phyloP scores from a whole-genome alignment of 805 yeast genomes.

The Wickerhamiella occidentalis region DNA sequence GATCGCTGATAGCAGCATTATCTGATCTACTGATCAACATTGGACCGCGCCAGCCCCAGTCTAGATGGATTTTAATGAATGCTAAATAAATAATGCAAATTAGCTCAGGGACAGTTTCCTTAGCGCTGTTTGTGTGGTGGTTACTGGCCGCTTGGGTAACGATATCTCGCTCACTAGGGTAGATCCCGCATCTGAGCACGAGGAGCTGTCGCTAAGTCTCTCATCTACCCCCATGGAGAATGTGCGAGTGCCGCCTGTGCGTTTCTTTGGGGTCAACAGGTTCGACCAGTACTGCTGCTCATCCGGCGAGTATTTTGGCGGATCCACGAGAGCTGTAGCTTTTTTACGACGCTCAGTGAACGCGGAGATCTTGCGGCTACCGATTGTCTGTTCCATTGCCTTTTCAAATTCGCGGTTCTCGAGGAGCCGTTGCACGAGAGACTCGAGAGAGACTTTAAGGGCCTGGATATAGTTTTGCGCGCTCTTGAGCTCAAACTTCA shows the following conservation, averaged over 20 bases:
- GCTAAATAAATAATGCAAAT: conserved; percentile 1
- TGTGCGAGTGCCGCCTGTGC: conserved; percentile 15
- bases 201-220: conserved; percentile 6
- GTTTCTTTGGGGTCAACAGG: neutral
- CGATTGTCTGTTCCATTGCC: conserved; percentile 21
- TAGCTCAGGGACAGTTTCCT: conserved; percentile 15
- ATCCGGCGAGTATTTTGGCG: neutral
- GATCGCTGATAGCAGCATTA: too few relatives aligned
- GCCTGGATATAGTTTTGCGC: conserved; percentile 26
- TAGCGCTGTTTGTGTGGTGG: conserved; percentile 16
- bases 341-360: conserved; percentile 18
- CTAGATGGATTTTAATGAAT: conserved; percentile 6
- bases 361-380: conserved; percentile 14
- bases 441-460: conserved; percentile 25
- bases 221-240: conserved; percentile 20
- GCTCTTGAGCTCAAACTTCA: conserved; percentile 24
- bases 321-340: neutral
- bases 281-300: neutral
- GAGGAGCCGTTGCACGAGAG: conserved; percentile 27
- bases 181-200: neutral
- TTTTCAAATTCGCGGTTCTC: conserved; percentile 25
- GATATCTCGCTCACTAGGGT: conserved; percentile 9
- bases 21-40: too few relatives aligned
- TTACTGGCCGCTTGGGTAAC: conserved; percentile 15
- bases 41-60: too few relatives aligned